A percentile compares a stretch with the other conserved stretches of the same genome.
phyloP scores from a whole-genome alignment of 768 basidiomycete species.

The Leccinum ochraceum region DNA sequence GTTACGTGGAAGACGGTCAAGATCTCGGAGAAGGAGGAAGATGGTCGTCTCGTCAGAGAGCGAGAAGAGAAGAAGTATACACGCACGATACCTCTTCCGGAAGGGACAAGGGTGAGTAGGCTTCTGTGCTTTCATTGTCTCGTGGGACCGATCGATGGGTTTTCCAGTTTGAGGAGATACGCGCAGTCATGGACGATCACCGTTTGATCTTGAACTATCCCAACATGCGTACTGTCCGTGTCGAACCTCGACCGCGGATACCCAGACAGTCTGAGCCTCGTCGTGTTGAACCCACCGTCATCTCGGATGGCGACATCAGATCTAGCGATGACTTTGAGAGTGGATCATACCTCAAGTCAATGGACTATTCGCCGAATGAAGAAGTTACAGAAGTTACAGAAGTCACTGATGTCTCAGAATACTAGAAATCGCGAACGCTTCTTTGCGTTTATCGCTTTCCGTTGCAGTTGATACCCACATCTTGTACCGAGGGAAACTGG shows the following conservation, averaged over 20 bases:
- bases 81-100: conserved; percentile 69
- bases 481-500: conserved; percentile 12
- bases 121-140: not conserved
- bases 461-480: conserved; percentile 12
- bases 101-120: conserved; percentile 63
- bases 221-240: conserved; percentile 38
- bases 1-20: conserved; percentile 67
- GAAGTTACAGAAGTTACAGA: conserved; percentile 28
- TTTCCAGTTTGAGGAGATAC: conserved; percentile 70
- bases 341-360: conserved; percentile 27
- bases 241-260: conserved; percentile 31
- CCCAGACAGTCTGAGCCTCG: conserved; percentile 31
- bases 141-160: not conserved
- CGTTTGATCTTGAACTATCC: conserved; percentile 68
- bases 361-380: conserved; percentile 25
- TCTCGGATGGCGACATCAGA: conserved; percentile 31
- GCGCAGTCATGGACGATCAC: conserved; percentile 62
- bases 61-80: conserved; percentile 62
- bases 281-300: conserved; percentile 34
- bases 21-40: conserved; percentile 61
- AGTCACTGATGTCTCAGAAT: conserved; percentile 33
- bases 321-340: conserved; percentile 31
- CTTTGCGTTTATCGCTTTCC: conserved; percentile 4
- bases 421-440: conserved; percentile 21
- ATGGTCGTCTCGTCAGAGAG: conserved; percentile 61